Base-by-base conservation (phyloP, 1,139 yeast species). In the Yamadazyma dendronema region DNA sequence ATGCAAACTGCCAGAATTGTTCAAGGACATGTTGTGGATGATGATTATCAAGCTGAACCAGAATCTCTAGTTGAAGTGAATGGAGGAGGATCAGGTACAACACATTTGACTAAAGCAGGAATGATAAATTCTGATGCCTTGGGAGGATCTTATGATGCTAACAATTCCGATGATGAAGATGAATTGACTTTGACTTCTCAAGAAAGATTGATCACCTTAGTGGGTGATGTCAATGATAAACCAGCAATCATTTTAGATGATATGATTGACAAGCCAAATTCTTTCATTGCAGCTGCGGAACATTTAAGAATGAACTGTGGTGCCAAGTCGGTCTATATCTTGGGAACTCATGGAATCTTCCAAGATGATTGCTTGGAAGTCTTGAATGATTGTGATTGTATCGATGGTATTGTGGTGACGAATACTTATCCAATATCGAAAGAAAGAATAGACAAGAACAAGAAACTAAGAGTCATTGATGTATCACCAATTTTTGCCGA, bases 221-320 rank as follows among this genome's bases (percentile, higher is more conserved):
- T 94, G 32, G 99, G 99, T 46, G 95, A 92, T 57, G 99, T 94
- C 34, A 80, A 84, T 47, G 84, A 80, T 52, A 86, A 85, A 61
- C 86, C 95, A 4, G 97, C 97, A 19, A 86, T 94, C 50, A 86
- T 94, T 41, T 72, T 94, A 46, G 98, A 94, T 63, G 98, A 94
- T 59, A 87, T 92, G 94, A 84, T 94, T 51, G 98, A 92, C 57
- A 86, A 94, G 58, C 96, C 97, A 32, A 84, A 84, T 45, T 81
- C 95, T 11, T 90, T 89, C 58, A 84, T 94, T 49, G 92, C 97
- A 29, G 98, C 98, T 33, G 98, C 98, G 19, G 97, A 94, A 64
- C 98, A 92, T 65, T 80, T 95, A 59, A 78, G 94, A 51, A 72
- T 87, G 62, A 89, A 89, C 62, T 90, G 98, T 67, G 97, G 97